These are phyloP conservation scores for Saccharomycopsis fibuligera DNA, from an alignment of 805 yeast species.

Conservation along the genomic window DNA sequence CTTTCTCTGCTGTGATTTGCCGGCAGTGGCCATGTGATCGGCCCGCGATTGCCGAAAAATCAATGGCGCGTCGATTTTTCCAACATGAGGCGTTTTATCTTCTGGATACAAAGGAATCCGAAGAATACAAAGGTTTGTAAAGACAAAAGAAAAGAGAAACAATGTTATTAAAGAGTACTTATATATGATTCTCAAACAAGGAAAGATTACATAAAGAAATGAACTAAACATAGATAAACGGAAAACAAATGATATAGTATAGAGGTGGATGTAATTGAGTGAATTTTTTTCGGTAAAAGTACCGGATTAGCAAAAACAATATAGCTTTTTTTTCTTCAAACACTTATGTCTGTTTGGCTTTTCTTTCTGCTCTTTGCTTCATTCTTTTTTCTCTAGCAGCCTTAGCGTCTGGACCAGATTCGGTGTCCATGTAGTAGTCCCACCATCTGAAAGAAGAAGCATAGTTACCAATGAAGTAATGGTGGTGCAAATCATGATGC, in stretches of 20 bases:
- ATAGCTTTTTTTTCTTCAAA: background rate
- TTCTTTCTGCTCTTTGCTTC: slow-evolving; percentile 48
- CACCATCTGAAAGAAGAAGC: slow-evolving; percentile 95
- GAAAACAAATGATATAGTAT: too few species aligned
- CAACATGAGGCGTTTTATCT: too few species aligned
- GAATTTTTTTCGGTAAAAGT: background rate
- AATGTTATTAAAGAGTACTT: too few species aligned
- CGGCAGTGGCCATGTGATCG: too few species aligned
- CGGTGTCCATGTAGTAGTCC: slow-evolving; percentile 86
- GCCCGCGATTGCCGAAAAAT: too few species aligned
- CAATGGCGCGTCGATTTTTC: too few species aligned
- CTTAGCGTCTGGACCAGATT: slow-evolving; percentile 79
- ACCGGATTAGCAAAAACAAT: background rate
- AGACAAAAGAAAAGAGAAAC: too few species aligned
- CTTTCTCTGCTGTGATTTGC: too few species aligned
- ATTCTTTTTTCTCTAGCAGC: slow-evolving; percentile 61
- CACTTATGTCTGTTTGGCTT: slow-evolving; percentile 28
- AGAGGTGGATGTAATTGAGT: background rate
- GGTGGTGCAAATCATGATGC: slow-evolving; percentile 97
- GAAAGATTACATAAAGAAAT: background rate
- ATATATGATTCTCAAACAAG: too few species aligned
- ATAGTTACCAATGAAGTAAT: slow-evolving; percentile 90
- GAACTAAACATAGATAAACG: background rate
- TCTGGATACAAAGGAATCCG: too few species aligned
- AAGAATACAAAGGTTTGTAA: too few species aligned